phyloP scores from a whole-genome alignment of 495 filamentous ascomycete species.

The Collariella sp. region DNA sequence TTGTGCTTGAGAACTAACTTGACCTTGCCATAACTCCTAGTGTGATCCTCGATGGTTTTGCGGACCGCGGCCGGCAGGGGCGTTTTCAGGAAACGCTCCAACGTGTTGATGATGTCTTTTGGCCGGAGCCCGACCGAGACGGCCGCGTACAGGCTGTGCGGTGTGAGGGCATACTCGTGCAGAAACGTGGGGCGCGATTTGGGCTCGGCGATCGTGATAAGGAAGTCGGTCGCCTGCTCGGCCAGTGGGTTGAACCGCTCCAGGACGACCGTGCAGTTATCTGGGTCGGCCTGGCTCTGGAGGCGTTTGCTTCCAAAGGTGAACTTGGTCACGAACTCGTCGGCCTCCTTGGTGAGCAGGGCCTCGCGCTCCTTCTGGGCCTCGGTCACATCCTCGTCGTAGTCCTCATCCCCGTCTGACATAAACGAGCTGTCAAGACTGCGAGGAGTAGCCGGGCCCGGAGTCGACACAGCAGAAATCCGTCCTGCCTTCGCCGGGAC shows the following conservation, averaged over 20 bases:
- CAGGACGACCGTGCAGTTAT: constrained; percentile 77
- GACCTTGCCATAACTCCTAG: constrained; percentile 87
- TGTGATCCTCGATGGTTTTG: constrained; percentile 72
- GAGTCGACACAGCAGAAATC: constrained; percentile 57
- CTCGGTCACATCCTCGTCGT: constrained; percentile 59
- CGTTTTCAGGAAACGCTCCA: constrained; percentile 83
- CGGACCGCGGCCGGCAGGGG: constrained; percentile 69
- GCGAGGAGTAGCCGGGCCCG: constrained; percentile 56
- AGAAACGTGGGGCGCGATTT: constrained; percentile 77
- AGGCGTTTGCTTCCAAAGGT: constrained; percentile 42
- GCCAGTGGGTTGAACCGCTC: constrained; percentile 89
- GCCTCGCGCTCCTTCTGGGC: constrained; percentile 43
- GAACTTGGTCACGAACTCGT: constrained; percentile 47
- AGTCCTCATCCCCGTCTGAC: constrained; percentile 48
- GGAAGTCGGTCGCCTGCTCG: constrained; percentile 80
- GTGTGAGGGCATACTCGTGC: constrained; percentile 87
- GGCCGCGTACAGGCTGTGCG: constrained; percentile 89
- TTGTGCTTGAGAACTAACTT: constrained; percentile 93
- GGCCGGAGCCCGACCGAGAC: constrained; percentile 84
- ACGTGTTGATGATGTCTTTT: constrained; percentile 77
- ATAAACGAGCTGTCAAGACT: constrained; percentile 52
- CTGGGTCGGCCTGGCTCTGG: constrained; percentile 37
- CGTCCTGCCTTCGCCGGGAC: constrained; percentile 47
- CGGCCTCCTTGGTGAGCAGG: constrained; percentile 52
- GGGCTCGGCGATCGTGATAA: constrained; percentile 93